A percentile compares a stretch with the other conserved stretches of the same genome.
These are phyloP conservation scores for Cladochytrium replicatum DNA, from an alignment of 192 early-diverging fungal species.

Conservation along the genomic window DNA sequence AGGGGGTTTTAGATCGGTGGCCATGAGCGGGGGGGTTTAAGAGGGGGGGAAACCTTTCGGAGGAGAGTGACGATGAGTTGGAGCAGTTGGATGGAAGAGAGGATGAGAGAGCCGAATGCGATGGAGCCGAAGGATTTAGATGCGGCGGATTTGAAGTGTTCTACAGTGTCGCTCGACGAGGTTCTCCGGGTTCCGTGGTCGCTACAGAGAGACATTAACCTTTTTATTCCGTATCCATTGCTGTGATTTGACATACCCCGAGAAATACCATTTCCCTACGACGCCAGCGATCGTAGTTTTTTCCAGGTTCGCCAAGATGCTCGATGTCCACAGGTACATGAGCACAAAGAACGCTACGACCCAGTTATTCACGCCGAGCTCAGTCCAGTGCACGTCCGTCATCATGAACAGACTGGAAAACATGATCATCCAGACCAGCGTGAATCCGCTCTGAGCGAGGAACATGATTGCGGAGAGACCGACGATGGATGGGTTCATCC, in stretches of 20 bases:
- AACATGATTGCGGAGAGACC: slow-evolving; percentile 49
- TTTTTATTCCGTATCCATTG: background rate
- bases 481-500: slow-evolving; percentile 60
- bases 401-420: slow-evolving; percentile 57
- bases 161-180: slow-evolving; percentile 22
- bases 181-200: background rate
- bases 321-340: slow-evolving; percentile 68
- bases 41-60: slow-evolving; percentile 37
- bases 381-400: slow-evolving; percentile 32
- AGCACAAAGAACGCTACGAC: slow-evolving; percentile 48
- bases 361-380: slow-evolving; percentile 38
- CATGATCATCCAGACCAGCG: slow-evolving; percentile 52
- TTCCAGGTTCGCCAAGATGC: slow-evolving; percentile 60
- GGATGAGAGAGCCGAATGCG: slow-evolving; percentile 50
- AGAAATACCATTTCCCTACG: slow-evolving; percentile 75
- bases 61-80: slow-evolving; percentile 30
- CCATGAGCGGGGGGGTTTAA: background rate
- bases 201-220: background rate
- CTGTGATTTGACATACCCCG: slow-evolving; percentile 25
- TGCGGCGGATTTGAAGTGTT: slow-evolving; percentile 27
- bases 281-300: slow-evolving; percentile 57
- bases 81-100: slow-evolving; percentile 44
- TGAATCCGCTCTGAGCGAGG: slow-evolving; percentile 48
- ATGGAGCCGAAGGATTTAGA: slow-evolving; percentile 59
- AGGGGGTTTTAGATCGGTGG: slow-evolving; percentile 13